These are phyloP conservation scores for Wallacemonas sp. DNA, from an alignment of 208 protist genomes.

Conservation along the genomic window DNA sequence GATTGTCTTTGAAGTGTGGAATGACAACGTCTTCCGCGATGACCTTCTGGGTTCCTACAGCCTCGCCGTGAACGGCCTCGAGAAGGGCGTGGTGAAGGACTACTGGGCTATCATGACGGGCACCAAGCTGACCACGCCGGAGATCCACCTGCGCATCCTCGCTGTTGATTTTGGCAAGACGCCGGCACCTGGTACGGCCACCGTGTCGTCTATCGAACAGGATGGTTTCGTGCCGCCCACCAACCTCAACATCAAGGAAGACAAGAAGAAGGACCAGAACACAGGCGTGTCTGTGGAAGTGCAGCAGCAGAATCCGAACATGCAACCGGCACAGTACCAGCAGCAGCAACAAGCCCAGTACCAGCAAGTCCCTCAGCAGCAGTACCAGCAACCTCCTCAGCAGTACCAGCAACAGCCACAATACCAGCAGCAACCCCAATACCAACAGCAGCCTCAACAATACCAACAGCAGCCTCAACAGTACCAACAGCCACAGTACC, in stretches of 20 bases:
- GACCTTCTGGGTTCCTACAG: slow-evolving; percentile 54
- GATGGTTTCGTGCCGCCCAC: slow-evolving; percentile 11
- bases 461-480: too few species aligned
- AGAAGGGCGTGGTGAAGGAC: slow-evolving; percentile 58
- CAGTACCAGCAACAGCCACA: slow-evolving; percentile 21
- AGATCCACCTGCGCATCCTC: slow-evolving; percentile 59
- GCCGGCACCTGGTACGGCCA: slow-evolving; percentile 8
- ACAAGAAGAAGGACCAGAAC: slow-evolving; percentile 16
- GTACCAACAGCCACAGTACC: too few species aligned
- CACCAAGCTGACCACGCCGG: slow-evolving; percentile 40
- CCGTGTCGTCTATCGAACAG: slow-evolving; percentile 26
- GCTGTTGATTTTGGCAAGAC: slow-evolving; percentile 61
- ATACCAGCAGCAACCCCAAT: slow-evolving; percentile 12
- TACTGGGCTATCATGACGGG: slow-evolving; percentile 52
- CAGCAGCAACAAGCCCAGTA: too few species aligned
- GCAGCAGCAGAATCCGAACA: slow-evolving; percentile 9
- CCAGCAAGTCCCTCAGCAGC: too few species aligned
- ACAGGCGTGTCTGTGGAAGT: neutral
- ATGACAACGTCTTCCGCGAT: slow-evolving; percentile 57
- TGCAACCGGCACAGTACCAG: slow-evolving; percentile 13
- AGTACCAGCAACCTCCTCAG: too few species aligned
- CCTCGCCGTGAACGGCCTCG: slow-evolving; percentile 57
- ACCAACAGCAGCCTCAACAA: too few species aligned
- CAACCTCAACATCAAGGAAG: slow-evolving; percentile 25
- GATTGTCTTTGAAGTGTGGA: slow-evolving; percentile 62